Percentiles rank a stretch among this genome's conserved stretches.
Evolutionary conservation across 2,329 filamentous ascomycete genomes (phyloP).

Genomic region (Colletotrichum sp.): DNA sequence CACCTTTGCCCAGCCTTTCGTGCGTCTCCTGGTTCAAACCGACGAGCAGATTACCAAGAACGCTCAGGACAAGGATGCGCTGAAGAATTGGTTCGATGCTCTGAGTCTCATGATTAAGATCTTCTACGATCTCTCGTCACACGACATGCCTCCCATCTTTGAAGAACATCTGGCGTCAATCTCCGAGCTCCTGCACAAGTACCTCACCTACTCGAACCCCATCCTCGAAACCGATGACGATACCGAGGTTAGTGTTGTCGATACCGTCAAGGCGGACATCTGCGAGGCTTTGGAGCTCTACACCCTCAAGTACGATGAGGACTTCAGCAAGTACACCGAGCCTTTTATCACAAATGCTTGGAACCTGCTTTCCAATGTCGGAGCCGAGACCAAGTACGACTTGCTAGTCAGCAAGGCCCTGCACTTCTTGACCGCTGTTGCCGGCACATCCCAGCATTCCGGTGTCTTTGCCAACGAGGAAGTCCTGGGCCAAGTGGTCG

Average conservation of each 20-base stretch:
- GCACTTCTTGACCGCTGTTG: conserved; percentile 91
- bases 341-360: conserved; percentile 91
- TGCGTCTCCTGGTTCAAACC: conserved; percentile 76
- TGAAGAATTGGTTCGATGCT: conserved; percentile 82
- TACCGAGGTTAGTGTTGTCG: conserved; percentile 81
- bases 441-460: conserved; percentile 77
- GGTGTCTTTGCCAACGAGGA: conserved; percentile 83
- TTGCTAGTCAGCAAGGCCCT: conserved; percentile 92
- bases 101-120: conserved; percentile 90
- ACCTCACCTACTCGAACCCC: conserved; percentile 87
- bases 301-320: conserved; percentile 94
- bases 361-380: conserved; percentile 86
- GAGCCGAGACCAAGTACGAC: conserved; percentile 90
- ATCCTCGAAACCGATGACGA: conserved; percentile 85
- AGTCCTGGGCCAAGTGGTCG: conserved; percentile 84
- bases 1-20: conserved; percentile 83
- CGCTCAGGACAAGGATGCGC: conserved; percentile 72
- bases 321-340: conserved; percentile 79
- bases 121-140: conserved; percentile 95
- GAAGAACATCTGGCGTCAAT: conserved; percentile 85
- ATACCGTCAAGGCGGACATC: conserved; percentile 90
- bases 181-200: conserved; percentile 84
- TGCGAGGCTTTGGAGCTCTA: conserved; percentile 91
- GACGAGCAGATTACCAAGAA: conserved; percentile 77
- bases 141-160: conserved; percentile 93